Conservation (phyloP, 1,139 yeast species). For the Meyerozyma carpophila region DNA sequence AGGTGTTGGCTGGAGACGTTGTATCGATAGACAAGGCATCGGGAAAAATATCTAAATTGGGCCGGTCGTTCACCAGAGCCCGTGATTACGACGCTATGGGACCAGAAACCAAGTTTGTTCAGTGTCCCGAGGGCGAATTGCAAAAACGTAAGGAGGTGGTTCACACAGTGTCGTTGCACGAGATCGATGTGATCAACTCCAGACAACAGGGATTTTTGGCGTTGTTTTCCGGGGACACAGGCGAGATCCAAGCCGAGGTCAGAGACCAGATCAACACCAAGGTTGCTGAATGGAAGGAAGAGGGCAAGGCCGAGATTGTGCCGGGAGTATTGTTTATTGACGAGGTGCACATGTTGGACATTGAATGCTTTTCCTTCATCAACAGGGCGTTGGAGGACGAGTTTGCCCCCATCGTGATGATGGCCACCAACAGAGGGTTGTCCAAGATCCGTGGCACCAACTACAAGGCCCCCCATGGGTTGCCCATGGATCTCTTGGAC, state of each 20-base stretch:
- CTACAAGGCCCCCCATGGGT: constrained; percentile 93
- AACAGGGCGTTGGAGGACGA: constrained; percentile 97
- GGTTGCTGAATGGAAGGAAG: constrained; percentile 99
- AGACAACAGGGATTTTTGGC: constrained; percentile 98
- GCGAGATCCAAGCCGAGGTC: constrained; percentile 92
- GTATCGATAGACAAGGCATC: constrained; percentile 93
- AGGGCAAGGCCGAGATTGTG: constrained; percentile 96
- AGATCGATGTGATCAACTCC: constrained; percentile 95
- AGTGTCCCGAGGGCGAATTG: constrained; percentile 97
- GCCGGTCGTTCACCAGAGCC: constrained; percentile 92
- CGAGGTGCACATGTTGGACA: constrained; percentile 98
- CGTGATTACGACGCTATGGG: constrained; percentile 99
- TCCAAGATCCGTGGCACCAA: constrained; percentile 89
- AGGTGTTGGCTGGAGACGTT: constrained; percentile 96
- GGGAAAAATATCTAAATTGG: constrained; percentile 90
- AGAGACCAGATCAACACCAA: constrained; percentile 95
- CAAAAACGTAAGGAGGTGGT: constrained; percentile 94
- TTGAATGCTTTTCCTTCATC: constrained; percentile 92
- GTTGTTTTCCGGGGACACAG: constrained; percentile 93
- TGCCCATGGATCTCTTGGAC: constrained; percentile 91
- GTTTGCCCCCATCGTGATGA: constrained; percentile 92
- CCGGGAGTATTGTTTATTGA: constrained; percentile 99
- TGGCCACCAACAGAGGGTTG: constrained; percentile 98
- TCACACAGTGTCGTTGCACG: constrained; percentile 94
- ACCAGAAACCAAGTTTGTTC: constrained; percentile 94